A percentile compares a stretch with the other conserved stretches of the same genome.
These are phyloP conservation scores for Blastomyces parvus DNA, from an alignment of 2,329 filamentous ascomycete species.

Conservation along the genomic window DNA sequence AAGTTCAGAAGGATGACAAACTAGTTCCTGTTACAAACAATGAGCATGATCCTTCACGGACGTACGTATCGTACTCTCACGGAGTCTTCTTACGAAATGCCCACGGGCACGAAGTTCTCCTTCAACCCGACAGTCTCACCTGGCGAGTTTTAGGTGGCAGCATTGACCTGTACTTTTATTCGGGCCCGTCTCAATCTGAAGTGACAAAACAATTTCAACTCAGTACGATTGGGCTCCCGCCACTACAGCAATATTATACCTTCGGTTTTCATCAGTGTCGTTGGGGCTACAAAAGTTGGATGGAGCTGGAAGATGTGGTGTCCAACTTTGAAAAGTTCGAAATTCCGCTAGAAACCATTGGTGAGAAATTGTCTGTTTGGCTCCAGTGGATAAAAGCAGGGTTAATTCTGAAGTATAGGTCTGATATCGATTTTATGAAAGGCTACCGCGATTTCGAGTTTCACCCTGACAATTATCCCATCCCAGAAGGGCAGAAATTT, in stretches of 20 bases:
- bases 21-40: conserved; percentile 46
- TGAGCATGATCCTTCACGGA: conserved; percentile 42
- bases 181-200: conserved; percentile 58
- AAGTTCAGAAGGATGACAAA: conserved; percentile 42
- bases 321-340: conserved; percentile 45
- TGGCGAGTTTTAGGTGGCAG: conserved; percentile 67
- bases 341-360: conserved; percentile 49
- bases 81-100: conserved; percentile 69
- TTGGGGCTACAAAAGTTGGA: conserved; percentile 72
- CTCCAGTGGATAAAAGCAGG: background rate
- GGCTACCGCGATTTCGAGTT: conserved; percentile 51
- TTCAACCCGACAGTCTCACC: conserved; percentile 55
- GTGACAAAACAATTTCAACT: conserved; percentile 62
- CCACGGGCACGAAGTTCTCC: conserved; percentile 63
- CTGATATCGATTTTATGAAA: conserved; percentile 51
- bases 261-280: conserved; percentile 77
- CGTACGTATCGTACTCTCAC: conserved; percentile 60
- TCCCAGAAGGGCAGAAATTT: conserved; percentile 43
- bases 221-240: conserved; percentile 58
- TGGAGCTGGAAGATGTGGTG: conserved; percentile 50
- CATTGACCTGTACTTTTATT: conserved; percentile 71
- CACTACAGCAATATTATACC: conserved; percentile 72
- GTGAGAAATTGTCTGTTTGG: conserved; percentile 17
- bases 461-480: conserved; percentile 44
- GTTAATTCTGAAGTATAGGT: conserved; percentile 15